Conservation (phyloP, 805 yeast genomes). For the Brettanomyces anomalus region DNA sequence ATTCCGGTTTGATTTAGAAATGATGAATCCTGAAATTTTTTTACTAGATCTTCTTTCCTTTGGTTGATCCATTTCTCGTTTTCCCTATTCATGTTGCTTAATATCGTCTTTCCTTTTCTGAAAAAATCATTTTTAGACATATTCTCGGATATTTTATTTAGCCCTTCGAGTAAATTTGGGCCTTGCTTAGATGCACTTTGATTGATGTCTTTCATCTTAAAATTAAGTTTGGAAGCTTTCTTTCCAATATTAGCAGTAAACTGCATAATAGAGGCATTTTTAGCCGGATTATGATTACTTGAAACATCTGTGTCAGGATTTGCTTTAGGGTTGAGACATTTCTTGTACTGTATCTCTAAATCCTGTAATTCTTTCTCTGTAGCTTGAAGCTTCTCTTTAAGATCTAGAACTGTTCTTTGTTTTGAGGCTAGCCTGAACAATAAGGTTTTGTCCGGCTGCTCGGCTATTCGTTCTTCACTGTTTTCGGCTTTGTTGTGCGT, state of each 20-base stretch:
- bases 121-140: conserved; percentile 17
- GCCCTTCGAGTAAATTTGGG: conserved; percentile 6
- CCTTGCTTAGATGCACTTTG: conserved; percentile 14
- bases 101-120: conserved; percentile 16
- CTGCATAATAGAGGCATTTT: conserved; percentile 1
- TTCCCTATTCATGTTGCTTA: conserved; percentile 18
- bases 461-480: neutral
- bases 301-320: neutral
- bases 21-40: neutral
- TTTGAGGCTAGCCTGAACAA: conserved; percentile 38
- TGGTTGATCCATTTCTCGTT: conserved; percentile 17
- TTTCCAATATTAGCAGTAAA: neutral
- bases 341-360: conserved; percentile 26
- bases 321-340: neutral
- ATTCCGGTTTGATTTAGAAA: neutral
- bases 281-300: neutral
- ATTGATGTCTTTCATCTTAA: conserved; percentile 6
- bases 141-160: conserved; percentile 18
- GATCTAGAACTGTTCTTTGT: conserved; percentile 43
- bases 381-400: conserved; percentile 34
- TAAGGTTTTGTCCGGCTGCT: conserved; percentile 11
- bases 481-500: neutral
- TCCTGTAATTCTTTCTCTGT: conserved; percentile 30
- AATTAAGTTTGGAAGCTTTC: conserved; percentile 9
- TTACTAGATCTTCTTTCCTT: conserved; percentile 5